Evolutionary conservation across 78 protist genomes (phyloP), one percentile per base, ranked within the genome.

Genomic region (Creolimax fragrantissima): DNA sequence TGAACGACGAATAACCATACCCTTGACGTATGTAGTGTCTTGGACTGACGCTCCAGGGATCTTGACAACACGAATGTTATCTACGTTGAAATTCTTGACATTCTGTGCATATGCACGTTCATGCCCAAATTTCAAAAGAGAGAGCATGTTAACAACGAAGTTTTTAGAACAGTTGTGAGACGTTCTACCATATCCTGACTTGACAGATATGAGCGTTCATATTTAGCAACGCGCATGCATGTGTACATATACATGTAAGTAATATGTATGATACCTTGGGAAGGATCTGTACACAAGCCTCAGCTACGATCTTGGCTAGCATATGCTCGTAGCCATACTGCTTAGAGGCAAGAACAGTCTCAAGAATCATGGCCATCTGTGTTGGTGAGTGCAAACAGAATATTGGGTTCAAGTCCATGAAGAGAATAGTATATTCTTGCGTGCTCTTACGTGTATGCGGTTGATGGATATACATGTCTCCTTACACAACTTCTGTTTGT

Each of bases 21-120:
- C 99, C 44, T 89, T 74, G 35, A 98, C 41, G 24, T 97, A 93
- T 3, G 36, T 3, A n/a, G 98, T 93, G 42, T 92, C 95, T 3
- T 3, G 5, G 6, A 98, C 95, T 44, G 96, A 83, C 39, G 95
- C 96, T 42, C 99, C 99, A 24, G 88, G 83, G 67, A 99, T 94
- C 95, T 99, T 99, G 81, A 94, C 94, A 3, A 96, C 98, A 44
- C 99, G 95, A 3, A 99, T 97, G 86, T 98, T 99, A 95, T 99
- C 99, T 11, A 97, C 98, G 94, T 96, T 98, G 97, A 99, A 99
- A 85, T 94, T 88, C 5, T 24, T 66, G 58, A 89, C 42, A 92
- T 95, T 93, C 81, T 92, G 89, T 44, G 97, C 44, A 32, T 88
- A 74, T 5, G 66, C 6, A 32, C 44, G 7, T 88, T 6, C 43